Percentiles rank a stretch among this genome's conserved stretches.
Conservation (phyloP, 2,329 filamentous ascomycete genomes). For the Bipolaris zeicola region DNA sequence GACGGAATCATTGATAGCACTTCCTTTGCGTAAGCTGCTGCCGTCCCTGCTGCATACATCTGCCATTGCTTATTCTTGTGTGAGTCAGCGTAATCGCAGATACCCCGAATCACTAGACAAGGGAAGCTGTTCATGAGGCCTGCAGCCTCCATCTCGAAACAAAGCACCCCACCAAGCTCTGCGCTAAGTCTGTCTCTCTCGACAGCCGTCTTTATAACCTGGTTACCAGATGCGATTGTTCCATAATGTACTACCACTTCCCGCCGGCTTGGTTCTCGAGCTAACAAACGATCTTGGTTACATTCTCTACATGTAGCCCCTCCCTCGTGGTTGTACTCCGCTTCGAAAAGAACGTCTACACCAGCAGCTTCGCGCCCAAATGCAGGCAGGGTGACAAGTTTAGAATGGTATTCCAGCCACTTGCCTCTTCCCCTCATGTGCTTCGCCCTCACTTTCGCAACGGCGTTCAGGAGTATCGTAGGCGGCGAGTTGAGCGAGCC, state of each 20-base stretch:
- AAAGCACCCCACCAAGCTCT: constrained; percentile 9
- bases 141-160: background rate
- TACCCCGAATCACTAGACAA: constrained; percentile 4
- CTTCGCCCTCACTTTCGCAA: constrained; percentile 9
- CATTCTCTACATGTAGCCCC: constrained; percentile 13
- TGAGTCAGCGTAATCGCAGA: constrained; percentile 6
- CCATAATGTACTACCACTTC: constrained; percentile 47
- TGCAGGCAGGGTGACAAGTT: background rate
- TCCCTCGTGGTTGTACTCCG: constrained; percentile 18
- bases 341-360: constrained; percentile 21
- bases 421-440: background rate
- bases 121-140: constrained; percentile 4
- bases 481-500: constrained; percentile 15
- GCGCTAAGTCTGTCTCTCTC: constrained; percentile 44
- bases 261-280: background rate
- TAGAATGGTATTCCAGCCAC: background rate
- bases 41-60: background rate
- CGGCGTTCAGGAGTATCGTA: constrained; percentile 15
- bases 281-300: background rate
- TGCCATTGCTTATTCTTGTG: constrained; percentile 8
- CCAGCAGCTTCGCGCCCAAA: constrained; percentile 6
- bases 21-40: constrained; percentile 3
- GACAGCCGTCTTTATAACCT: constrained; percentile 49
- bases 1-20: background rate
- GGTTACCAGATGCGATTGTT: constrained; percentile 49